phyloP scores from a whole-genome alignment of 768 basidiomycete species.

The Pleurotus tuber-regium region DNA sequence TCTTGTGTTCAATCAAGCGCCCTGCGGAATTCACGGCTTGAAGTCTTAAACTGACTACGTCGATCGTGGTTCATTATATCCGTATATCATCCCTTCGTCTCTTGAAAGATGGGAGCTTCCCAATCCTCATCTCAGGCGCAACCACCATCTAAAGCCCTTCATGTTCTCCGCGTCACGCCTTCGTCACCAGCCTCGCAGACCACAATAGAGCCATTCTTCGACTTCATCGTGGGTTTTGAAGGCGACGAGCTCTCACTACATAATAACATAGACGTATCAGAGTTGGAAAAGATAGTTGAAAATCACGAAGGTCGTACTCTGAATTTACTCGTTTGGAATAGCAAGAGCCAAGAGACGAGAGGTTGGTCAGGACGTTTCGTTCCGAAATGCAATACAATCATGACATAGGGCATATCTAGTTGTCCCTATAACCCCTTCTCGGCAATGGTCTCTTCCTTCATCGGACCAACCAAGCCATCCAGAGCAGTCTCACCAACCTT shows the following conservation, averaged over 20 bases:
- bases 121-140: conserved; percentile 58
- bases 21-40: too few species aligned
- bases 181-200: conserved; percentile 86
- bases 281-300: conserved; percentile 81
- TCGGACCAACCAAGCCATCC: conserved; percentile 31
- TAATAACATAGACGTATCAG: conserved; percentile 61
- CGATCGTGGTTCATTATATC: too few species aligned
- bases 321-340: conserved; percentile 80
- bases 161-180: conserved; percentile 88
- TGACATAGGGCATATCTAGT: conserved; percentile 41
- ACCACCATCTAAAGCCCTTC: conserved; percentile 63
- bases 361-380: conserved; percentile 38
- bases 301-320: conserved; percentile 69
- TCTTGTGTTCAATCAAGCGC: too few species aligned
- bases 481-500: conserved; percentile 62
- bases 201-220: conserved; percentile 89
- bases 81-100: too few species aligned
- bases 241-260: conserved; percentile 55
- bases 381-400: conserved; percentile 3
- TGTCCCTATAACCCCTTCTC: conserved; percentile 81
- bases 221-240: conserved; percentile 92
- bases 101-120: conserved; percentile 82
- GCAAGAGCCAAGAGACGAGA: conserved; percentile 70
- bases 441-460: conserved; percentile 68
- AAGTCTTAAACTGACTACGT: too few species aligned